Percentiles rank a stretch among this genome's conserved stretches.
Evolutionary conservation across 371 early-diverging fungal species (phyloP).

Genomic region (Choanephora cucurbitarum): DNA sequence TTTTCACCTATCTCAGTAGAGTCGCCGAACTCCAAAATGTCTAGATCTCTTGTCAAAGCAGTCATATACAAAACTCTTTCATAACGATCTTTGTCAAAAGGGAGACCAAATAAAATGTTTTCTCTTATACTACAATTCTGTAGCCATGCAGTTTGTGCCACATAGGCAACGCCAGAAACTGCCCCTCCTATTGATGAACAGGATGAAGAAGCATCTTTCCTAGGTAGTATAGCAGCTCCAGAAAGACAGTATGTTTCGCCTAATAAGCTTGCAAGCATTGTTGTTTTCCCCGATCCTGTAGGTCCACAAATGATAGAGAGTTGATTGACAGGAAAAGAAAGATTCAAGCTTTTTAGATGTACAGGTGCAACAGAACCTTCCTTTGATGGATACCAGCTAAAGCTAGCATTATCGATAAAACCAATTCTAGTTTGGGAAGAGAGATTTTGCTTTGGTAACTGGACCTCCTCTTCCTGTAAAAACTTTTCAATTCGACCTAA

Average conservation of each 20-base stretch:
- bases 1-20: slow-evolving; percentile 85
- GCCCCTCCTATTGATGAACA: no score
- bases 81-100: slow-evolving; percentile 27
- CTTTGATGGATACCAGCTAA: slow-evolving; percentile 15
- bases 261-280: slow-evolving; percentile 60
- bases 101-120: slow-evolving; percentile 42
- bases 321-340: slow-evolving; percentile 52
- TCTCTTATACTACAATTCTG: slow-evolving; percentile 69
- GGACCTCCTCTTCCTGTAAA: slow-evolving; percentile 73
- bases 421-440: slow-evolving; percentile 36
- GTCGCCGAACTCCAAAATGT: slow-evolving; percentile 71
- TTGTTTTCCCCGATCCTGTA: slow-evolving; percentile 66
- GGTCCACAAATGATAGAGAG: slow-evolving; percentile 59
- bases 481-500: slow-evolving; percentile 67
- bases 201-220: slow-evolving; percentile 2
- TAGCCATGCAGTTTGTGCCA: slow-evolving; percentile 65
- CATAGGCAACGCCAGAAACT: slow-evolving; percentile 19
- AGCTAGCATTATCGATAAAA: slow-evolving; percentile 40
- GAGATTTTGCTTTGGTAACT: slow-evolving; percentile 58
- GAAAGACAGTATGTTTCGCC: slow-evolving; percentile 29
- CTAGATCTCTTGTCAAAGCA: slow-evolving; percentile 30
- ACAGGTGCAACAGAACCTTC: slow-evolving; percentile 22
- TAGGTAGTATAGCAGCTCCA: neutral
- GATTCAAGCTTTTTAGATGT: slow-evolving; percentile 35
- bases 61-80: slow-evolving; percentile 57